Evolutionary conservation across 129 eudicot genomes (phyloP), one percentile per base, ranked within the genome.

Genomic region (Escallonia rubra): DNA sequence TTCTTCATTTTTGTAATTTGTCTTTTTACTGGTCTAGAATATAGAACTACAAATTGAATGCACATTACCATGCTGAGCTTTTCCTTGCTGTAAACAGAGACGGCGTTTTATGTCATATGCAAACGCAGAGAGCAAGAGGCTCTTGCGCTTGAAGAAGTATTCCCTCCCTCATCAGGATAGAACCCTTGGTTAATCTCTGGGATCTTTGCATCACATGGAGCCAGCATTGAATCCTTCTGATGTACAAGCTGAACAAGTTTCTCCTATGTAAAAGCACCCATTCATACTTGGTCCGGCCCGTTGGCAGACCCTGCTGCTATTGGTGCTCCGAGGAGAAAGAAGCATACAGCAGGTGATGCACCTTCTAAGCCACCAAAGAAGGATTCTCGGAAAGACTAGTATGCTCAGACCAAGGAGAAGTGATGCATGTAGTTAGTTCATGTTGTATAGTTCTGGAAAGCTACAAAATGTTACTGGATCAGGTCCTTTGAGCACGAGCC

Each of bases 241-340:
- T n/a, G 86, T 91, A 14, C n/a, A 84, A 90, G 40, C 85, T 78
- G 78, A 87, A 86, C 45, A 67, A 91, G 77, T 60, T 91, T 91
- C 79, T 73, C 97, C 10, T 80, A 85, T 5, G 64, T 83, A 42
- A 91, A 87, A 77, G 88, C 79, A 41, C 90, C 96, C 12, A 74
- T 87, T 15, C 90, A 85, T 63, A 91, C 92, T 13, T 91, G 97
- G 97, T 91, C 97, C 13, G 97, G 97, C 40, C 97, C 97, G n/a
- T 74, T 91, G 83, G 87, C 72, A 16, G 97, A 87, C 56, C 84
- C 90, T 13, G 75, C 58, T 61, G 74, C 82, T 8, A 82, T 66
- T 42, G 95, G 88, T 16, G 84, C 85, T 54, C 74, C 84, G 10
- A 81, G 96, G 63, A 82, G 81, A 65, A 80, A 58, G 50, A 54